Evolutionary conservation across 1,139 yeast genomes (phyloP), one percentile per base, ranked within the genome.

Genomic region (Debaryomycetaceae sp.): DNA sequence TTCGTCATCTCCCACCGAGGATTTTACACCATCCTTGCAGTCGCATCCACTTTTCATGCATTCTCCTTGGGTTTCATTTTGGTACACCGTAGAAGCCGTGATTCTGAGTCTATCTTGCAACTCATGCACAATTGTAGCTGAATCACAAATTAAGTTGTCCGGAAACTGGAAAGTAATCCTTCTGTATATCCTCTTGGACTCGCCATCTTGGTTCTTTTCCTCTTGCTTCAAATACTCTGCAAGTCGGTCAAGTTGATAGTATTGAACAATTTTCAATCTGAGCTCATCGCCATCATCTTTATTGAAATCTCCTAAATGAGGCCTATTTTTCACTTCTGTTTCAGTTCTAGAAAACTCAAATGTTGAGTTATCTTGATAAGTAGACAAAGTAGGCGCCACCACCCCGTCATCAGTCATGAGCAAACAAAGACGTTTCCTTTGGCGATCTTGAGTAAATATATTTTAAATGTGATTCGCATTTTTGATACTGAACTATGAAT

Each of bases 101-200:
- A 49, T 40, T 2, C 47, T 54, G 24, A 73, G 54, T 34, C 52
- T 57, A 7, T 55, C 61, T 52, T 73, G 84, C 42, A 77, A 66
- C 47, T 63, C 68, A 46, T 75, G 80, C 0, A 82, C 80, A 0
- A 91, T 80, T 14, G 82, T 75, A 0, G 95, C 82, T 2, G 97
- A 83, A 59, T 93, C 97, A 42, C 83, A 75, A 1, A 95, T 78
- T 41, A 90, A 68, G 6, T 69, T 53, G 62, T 95, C 99, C 0
- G 99, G 98, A 53, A 95, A 91, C 64, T 93, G 99, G 36, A 93
- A 68, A 0, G 98, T 91, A 4, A 91, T 75, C 37, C 76, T 72
- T 39, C 60, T 65, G 60, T 69, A 83, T 39, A 56, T 58, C 14
- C 9, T 9, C 27, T 52, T 50, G 0, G 60, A 60, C 1, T 53